phyloP scores from a whole-genome alignment of 2,329 filamentous ascomycete species.

The Alternaria sp. region DNA sequence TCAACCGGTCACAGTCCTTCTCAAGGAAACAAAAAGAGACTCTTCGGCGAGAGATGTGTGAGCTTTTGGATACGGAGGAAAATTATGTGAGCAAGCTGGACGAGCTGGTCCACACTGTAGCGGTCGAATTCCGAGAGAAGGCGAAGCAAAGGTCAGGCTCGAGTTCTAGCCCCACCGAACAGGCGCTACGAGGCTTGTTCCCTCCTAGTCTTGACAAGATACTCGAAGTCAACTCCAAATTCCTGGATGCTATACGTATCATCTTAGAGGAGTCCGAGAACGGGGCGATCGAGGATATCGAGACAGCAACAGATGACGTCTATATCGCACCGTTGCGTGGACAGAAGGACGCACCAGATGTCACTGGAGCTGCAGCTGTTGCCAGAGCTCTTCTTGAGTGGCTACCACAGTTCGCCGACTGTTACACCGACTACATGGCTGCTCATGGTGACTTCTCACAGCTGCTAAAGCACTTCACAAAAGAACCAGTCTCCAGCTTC shows the following conservation, averaged over 20 bases:
- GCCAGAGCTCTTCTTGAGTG: slow-evolving; percentile 85
- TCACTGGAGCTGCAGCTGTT: slow-evolving; percentile 79
- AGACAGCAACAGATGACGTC: slow-evolving; percentile 59
- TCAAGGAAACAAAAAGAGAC: slow-evolving; percentile 83
- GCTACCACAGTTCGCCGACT: slow-evolving; percentile 91
- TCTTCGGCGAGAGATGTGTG: slow-evolving; percentile 85
- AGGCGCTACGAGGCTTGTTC: slow-evolving; percentile 80
- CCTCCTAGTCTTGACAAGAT: slow-evolving; percentile 83
- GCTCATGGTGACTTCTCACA: slow-evolving; percentile 88
- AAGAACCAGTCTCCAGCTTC: slow-evolving; percentile 81
- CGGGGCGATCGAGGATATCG: slow-evolving; percentile 79
- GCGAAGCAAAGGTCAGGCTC: slow-evolving; percentile 65
- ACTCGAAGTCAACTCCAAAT: slow-evolving; percentile 80
- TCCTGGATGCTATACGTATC: slow-evolving; percentile 77
- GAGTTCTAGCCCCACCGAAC: slow-evolving; percentile 75
- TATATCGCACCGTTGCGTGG: slow-evolving; percentile 46
- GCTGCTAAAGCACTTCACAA: slow-evolving; percentile 79
- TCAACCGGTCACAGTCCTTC: slow-evolving; percentile 81
- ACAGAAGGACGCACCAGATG: slow-evolving; percentile 65
- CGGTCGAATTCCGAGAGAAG: slow-evolving; percentile 78
- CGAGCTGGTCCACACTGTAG: slow-evolving; percentile 82
- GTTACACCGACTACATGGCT: slow-evolving; percentile 92
- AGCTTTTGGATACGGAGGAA: slow-evolving; percentile 92
- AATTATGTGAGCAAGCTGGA: slow-evolving; percentile 90
- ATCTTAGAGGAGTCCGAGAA: slow-evolving; percentile 86